Conservation (phyloP, 148 eudicot species). For the Pouteria glomerata region DNA sequence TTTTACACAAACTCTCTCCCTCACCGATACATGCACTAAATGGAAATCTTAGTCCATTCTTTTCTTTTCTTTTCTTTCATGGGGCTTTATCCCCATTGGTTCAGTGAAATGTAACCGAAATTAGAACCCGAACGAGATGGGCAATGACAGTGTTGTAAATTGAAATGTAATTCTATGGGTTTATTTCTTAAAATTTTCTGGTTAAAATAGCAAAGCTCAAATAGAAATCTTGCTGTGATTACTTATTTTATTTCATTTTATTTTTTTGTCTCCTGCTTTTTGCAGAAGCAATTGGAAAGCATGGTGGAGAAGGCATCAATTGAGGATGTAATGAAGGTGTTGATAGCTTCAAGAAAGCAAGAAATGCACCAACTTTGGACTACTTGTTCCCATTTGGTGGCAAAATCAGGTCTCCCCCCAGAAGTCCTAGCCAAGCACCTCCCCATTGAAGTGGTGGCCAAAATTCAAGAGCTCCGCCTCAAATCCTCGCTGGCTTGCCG, state of each 20-base stretch:
- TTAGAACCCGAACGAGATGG: no score
- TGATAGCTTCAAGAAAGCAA: slow-evolving; percentile 88
- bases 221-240: no score
- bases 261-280: background rate
- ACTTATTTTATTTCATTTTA: background rate
- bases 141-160: no score
- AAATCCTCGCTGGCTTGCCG: slow-evolving; percentile 58
- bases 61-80: background rate
- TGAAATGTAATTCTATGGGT: no score
- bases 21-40: background rate
- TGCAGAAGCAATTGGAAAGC: slow-evolving; percentile 82
- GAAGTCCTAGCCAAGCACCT: slow-evolving; percentile 91
- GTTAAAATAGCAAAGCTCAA: no score
- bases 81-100: no score
- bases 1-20: background rate
- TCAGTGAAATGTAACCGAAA: no score
- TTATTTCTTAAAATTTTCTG: no score
- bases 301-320: slow-evolving; percentile 98
- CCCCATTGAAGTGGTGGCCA: slow-evolving; percentile 69
- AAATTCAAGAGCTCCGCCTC: slow-evolving; percentile 82
- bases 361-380: slow-evolving; percentile 95
- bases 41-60: background rate
- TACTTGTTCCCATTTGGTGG: slow-evolving; percentile 80
- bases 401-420: slow-evolving; percentile 84
- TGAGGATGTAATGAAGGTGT: slow-evolving; percentile 94